Conservation (phyloP, 2,329 filamentous ascomycete genomes). For the Raffaelea arxii region DNA sequence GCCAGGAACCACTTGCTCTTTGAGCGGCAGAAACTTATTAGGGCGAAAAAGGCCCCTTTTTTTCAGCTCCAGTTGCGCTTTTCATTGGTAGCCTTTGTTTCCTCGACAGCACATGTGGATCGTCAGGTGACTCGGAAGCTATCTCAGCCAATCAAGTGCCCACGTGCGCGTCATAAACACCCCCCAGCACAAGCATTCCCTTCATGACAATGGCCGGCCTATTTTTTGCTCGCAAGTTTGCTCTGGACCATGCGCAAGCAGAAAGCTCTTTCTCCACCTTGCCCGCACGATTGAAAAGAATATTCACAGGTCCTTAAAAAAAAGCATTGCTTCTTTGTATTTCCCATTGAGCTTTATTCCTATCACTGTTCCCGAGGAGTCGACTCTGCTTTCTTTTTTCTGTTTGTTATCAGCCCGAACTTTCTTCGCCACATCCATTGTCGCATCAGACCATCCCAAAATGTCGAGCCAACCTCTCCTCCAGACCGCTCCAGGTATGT, state of each 20-base stretch:
- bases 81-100: background rate
- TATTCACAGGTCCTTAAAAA: too few relatives aligned
- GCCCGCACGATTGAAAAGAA: too few relatives aligned
- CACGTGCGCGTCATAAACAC: conserved; percentile 2
- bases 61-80: background rate
- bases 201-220: too few relatives aligned
- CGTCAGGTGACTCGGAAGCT: background rate
- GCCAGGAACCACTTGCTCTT: too few relatives aligned
- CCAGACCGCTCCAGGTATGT: conserved; percentile 75
- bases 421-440: background rate
- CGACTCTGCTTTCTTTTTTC: background rate
- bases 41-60: too few relatives aligned
- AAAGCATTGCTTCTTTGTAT: too few relatives aligned
- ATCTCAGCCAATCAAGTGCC: background rate
- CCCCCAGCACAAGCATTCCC: too few relatives aligned
- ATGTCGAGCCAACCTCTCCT: conserved; percentile 97
- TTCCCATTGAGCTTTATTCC: background rate
- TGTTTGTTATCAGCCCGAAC: background rate
- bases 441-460: conserved; percentile 18
- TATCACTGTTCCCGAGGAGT: background rate
- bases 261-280: too few relatives aligned
- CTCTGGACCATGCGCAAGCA: too few relatives aligned
- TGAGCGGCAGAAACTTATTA: too few relatives aligned
- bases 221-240: too few relatives aligned
- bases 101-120: too few relatives aligned